Conservation (phyloP, 163 green algal genomes). For the Chlamydomonas reinhardtii region DNA sequence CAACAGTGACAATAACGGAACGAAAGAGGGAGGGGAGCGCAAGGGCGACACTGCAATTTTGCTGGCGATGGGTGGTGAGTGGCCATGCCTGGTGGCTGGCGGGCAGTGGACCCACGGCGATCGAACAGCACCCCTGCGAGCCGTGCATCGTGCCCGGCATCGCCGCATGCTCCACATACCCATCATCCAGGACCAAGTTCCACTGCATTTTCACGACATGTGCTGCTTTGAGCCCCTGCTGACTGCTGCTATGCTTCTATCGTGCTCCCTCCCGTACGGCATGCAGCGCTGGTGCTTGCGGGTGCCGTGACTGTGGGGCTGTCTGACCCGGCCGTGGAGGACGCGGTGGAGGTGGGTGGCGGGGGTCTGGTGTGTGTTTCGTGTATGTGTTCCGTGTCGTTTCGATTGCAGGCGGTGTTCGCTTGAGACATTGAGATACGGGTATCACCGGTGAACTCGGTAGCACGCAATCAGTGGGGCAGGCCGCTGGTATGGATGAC, state of each 20-base stretch:
- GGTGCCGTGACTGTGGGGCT: neutral
- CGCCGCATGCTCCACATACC: too few species aligned
- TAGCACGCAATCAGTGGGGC: too few species aligned
- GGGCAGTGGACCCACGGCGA: neutral
- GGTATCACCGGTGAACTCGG: too few species aligned
- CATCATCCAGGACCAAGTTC: too few species aligned
- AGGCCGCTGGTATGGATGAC: too few species aligned
- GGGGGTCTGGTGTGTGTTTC: neutral
- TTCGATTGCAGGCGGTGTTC: too few species aligned
- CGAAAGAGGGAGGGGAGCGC: neutral
- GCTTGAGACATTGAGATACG: too few species aligned
- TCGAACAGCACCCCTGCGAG: neutral
- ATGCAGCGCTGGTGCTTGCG: conserved; percentile 15
- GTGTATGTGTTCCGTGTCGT: too few species aligned
- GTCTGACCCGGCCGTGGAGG: neutral
- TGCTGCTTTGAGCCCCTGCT: too few species aligned
- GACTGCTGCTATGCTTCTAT: too few species aligned
- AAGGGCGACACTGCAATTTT: neutral
- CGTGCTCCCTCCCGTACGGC: neutral
- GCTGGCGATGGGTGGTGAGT: conserved; percentile 36
- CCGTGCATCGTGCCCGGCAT: too few species aligned
- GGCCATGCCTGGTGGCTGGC: neutral
- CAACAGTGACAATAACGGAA: neutral
- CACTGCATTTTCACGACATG: too few species aligned
- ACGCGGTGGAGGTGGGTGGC: conserved; percentile 1